These are phyloP conservation scores for Pseudonitzschia pungens DNA, from an alignment of 108 stramenopile species.

Conservation along the genomic window DNA sequence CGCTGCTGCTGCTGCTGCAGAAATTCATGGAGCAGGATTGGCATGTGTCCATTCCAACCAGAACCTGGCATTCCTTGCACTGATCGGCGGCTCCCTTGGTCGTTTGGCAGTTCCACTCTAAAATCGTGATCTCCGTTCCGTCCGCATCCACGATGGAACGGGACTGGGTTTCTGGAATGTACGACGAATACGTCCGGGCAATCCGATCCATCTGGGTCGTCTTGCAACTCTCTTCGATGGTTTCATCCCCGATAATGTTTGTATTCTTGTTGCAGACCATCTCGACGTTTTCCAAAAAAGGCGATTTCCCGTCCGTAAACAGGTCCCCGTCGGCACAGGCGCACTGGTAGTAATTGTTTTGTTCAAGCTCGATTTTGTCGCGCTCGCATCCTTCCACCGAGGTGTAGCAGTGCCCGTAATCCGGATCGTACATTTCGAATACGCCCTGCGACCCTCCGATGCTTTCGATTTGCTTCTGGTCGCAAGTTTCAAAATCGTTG, in stretches of 20 bases:
- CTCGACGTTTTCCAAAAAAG: slow-evolving; percentile 6
- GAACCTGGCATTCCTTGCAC: background rate
- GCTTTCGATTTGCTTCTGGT: background rate
- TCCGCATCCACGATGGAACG: background rate
- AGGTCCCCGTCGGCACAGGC: background rate
- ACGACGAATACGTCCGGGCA: background rate
- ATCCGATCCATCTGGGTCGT: background rate
- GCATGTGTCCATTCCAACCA: background rate
- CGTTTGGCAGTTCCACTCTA: background rate
- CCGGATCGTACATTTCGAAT: slow-evolving; percentile 15
- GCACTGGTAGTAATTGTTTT: background rate
- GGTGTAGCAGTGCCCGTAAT: slow-evolving; percentile 14
- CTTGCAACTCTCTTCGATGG: background rate
- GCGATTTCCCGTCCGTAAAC: background rate
- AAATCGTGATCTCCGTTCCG: background rate
- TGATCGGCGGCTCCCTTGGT: background rate
- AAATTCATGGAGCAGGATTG: background rate
- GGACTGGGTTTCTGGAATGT: background rate
- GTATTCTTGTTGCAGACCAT: background rate
- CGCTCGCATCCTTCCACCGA: background rate
- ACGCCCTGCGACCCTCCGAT: slow-evolving; percentile 4
- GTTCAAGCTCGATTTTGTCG: background rate
- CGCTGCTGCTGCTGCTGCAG: background rate
- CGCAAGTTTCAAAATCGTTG: slow-evolving; percentile 1
- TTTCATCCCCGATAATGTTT: no score